These are phyloP conservation scores for Trichocladium uniseriatum DNA, from an alignment of 495 filamentous ascomycete species.

Conservation along the genomic window DNA sequence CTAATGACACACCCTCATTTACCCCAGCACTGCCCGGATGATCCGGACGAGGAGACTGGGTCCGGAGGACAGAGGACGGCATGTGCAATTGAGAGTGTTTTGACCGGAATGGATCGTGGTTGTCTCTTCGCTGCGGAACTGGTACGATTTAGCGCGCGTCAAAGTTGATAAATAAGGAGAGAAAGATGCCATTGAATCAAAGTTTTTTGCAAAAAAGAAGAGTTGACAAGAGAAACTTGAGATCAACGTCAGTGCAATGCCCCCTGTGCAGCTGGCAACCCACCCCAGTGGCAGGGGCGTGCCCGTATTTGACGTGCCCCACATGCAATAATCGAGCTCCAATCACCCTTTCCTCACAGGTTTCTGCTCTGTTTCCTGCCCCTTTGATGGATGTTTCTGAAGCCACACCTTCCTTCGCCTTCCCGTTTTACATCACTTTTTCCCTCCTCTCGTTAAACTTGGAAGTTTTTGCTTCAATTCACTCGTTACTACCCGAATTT, in stretches of 20 bases:
- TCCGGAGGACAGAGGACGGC: constrained; percentile 3
- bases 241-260: too few relatives aligned
- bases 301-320: constrained; percentile 12
- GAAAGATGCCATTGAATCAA: too few relatives aligned
- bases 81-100: background rate
- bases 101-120: too few relatives aligned
- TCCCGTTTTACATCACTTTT: constrained; percentile 23
- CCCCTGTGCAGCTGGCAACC: too few relatives aligned
- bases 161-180: too few relatives aligned
- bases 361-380: constrained; percentile 17
- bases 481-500: constrained; percentile 23
- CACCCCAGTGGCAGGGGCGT: constrained; percentile 22
- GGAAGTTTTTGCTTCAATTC: constrained; percentile 21
- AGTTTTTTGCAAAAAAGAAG: too few relatives aligned
- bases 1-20: constrained; percentile 17
- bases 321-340: constrained; percentile 18
- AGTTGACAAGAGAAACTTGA: too few relatives aligned
- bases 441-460: constrained; percentile 14
- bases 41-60: background rate
- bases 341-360: constrained; percentile 25
- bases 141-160: too few relatives aligned
- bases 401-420: constrained; percentile 24
- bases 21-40: constrained; percentile 1
- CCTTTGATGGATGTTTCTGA: constrained; percentile 13
- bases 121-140: too few relatives aligned